Evolutionary conservation across 1,284 basidiomycete genomes (phyloP).

Genomic region (Entoloma clypeatum): DNA sequence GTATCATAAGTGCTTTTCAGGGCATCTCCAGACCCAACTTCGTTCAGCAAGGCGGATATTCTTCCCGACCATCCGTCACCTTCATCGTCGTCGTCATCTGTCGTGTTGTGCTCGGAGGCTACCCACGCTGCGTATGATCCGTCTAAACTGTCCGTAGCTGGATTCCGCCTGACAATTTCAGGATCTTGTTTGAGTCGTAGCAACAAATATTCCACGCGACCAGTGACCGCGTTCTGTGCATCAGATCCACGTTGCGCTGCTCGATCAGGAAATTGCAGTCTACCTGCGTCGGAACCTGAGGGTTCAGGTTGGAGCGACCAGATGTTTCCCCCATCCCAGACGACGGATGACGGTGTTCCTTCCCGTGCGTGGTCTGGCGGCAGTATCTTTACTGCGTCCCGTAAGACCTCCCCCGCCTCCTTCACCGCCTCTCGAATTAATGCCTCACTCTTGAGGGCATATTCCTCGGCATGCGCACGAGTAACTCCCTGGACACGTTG

Average conservation of each 20-base stretch:
- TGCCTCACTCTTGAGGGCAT: constrained; percentile 75
- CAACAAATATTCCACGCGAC: constrained; percentile 76
- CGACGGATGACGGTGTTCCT: constrained; percentile 36
- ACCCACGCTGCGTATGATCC: constrained; percentile 65
- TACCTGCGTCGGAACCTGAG: constrained; percentile 20
- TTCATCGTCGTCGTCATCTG: constrained; percentile 60
- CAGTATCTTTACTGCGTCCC: constrained; percentile 85
- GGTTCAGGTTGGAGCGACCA: constrained; percentile 61
- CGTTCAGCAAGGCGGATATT: constrained; percentile 46
- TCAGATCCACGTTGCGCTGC: constrained; percentile 30
- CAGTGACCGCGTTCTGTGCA: constrained; percentile 54
- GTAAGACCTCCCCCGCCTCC: constrained; percentile 71
- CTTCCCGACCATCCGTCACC: constrained; percentile 51
- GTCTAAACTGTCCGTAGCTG: constrained; percentile 56
- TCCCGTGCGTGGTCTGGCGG: constrained; percentile 62
- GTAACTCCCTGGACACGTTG: constrained; percentile 71
- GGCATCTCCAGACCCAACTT: constrained; percentile 51
- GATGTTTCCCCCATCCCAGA: constrained; percentile 83
- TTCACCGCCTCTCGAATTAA: constrained; percentile 67
- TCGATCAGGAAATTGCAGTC: background rate
- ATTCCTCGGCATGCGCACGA: constrained; percentile 76
- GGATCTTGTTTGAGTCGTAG: constrained; percentile 74
- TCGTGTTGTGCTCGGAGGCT: constrained; percentile 43
- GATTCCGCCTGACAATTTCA: constrained; percentile 74
- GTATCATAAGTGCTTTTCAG: constrained; percentile 56